Evolutionary conservation across 768 basidiomycete species (phyloP).

Genomic region (Mycena haematopus): DNA sequence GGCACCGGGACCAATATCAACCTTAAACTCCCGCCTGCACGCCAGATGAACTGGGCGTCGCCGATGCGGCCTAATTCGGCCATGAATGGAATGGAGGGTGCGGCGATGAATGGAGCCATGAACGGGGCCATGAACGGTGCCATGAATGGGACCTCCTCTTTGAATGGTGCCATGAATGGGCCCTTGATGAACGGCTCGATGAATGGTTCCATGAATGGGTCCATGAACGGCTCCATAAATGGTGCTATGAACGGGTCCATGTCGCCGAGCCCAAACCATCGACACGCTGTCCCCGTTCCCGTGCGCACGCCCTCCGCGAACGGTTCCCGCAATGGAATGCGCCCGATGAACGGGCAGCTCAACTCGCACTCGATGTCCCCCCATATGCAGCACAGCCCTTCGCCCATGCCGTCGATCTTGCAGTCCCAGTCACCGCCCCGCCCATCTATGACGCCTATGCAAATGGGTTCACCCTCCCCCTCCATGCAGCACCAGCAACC

Average conservation of each 20-base stretch:
- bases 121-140: constrained; percentile 4
- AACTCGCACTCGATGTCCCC: constrained; percentile 54
- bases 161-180: constrained; percentile 27
- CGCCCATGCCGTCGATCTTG: constrained; percentile 51
- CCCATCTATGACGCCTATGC: constrained; percentile 56
- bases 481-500: constrained; percentile 61
- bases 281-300: constrained; percentile 47
- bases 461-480: constrained; percentile 61
- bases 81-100: constrained; percentile 27
- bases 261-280: constrained; percentile 44
- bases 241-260: constrained; percentile 44
- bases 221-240: constrained; percentile 30
- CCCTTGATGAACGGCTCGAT: constrained; percentile 18
- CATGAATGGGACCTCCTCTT: not conserved
- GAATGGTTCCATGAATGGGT: constrained; percentile 36
- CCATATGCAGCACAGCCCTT: constrained; percentile 54
- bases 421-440: constrained; percentile 59
- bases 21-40: constrained; percentile 48
- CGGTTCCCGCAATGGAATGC: constrained; percentile 54
- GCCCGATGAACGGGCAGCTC: constrained; percentile 49
- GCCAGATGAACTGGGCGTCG: constrained; percentile 48
- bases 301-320: constrained; percentile 62
- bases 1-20: constrained; percentile 42
- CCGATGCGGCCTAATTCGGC: constrained; percentile 39
- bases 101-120: constrained; percentile 33